Base-by-base conservation (phyloP, 2,329 filamentous ascomycete species). In the Metarhizium robertsii region DNA sequence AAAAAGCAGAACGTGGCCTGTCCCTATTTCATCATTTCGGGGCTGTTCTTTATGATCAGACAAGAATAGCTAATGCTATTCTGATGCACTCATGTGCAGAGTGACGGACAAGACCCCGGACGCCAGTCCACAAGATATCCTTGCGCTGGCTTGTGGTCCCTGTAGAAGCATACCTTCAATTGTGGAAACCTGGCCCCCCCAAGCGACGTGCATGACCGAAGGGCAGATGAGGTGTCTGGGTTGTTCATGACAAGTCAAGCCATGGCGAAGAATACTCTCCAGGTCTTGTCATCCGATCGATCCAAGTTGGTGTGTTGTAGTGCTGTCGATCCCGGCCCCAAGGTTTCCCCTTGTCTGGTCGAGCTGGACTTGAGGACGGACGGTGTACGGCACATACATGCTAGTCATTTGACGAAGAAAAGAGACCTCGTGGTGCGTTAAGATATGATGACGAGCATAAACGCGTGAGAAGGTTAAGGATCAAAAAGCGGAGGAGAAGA, bases 261-360 rank as follows among this genome's bases (percentile, higher is more conserved):
- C n/a, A 14, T 29, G 2, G 25, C n/a, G 13, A 8, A 6, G 11
- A 30, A 4, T 48, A 7, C 45, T 30, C 25, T 29, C 25, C 20
- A 48, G n/a, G 45, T 48, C 18, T 49, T 47, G 40, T 51, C 48
- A 46, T 55, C 40, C 53, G 53, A 55, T 55, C 53, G 53, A 55
- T 55, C 53, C 25, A 49, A 38, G 6, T 30, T 14, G 45, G 10
- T 29, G 45, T 30, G 20, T 20, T 48, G 45, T 48, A 30, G 30
- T 48, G 45, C 45, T 30, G 45, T 48, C 45, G 45, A 48, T 16
- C 45, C 45, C 45, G 30, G 45, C 25, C 45, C n/a, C 45, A 48
- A 30, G 20, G 6, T 6, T 29, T 48, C 45, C 20, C 45, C 45
- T 25, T 48, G 25, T 48, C 45, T 48, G 45, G 45, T 30, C 25